These are phyloP conservation scores for Syncephalastrum contaminatum DNA, from an alignment of 371 early-diverging fungal genomes.

Conservation along the genomic window DNA sequence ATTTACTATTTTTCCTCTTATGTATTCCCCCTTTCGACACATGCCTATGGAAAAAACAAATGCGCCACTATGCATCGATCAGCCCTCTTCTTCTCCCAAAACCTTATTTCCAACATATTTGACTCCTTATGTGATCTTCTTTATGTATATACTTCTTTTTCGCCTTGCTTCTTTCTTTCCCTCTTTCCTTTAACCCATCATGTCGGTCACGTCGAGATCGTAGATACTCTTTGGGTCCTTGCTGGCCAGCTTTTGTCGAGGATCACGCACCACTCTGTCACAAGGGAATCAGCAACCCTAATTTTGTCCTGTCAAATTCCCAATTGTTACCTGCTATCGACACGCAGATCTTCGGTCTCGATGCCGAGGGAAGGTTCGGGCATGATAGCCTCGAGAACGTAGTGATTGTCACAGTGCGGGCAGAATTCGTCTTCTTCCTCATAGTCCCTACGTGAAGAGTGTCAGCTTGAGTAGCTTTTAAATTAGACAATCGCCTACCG, in stretches of 20 bases:
- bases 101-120: too few species aligned
- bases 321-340: constrained; percentile 52
- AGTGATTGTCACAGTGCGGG: constrained; percentile 97
- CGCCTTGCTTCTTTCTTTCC: neutral
- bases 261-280: constrained; percentile 39
- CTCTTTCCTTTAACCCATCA: constrained; percentile 34
- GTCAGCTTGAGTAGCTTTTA: neutral
- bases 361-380: constrained; percentile 82
- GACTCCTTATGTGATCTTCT: too few species aligned
- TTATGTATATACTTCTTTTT: neutral
- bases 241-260: constrained; percentile 20
- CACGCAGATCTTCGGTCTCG: constrained; percentile 90
- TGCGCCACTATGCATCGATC: too few species aligned
- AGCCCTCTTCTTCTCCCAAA: too few species aligned
- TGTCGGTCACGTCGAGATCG: constrained; percentile 38
- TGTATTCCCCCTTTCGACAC: too few species aligned
- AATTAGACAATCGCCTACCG: constrained; percentile 38
- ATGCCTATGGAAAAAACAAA: too few species aligned
- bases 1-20: too few species aligned
- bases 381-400: constrained; percentile 89
- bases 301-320: neutral
- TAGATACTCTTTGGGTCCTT: constrained; percentile 32
- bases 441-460: constrained; percentile 56
- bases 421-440: constrained; percentile 97
- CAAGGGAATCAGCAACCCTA: neutral